These are phyloP conservation scores for Alternaria hordeiaustralica DNA, from an alignment of 2,329 filamentous ascomycete genomes.

Conservation along the genomic window DNA sequence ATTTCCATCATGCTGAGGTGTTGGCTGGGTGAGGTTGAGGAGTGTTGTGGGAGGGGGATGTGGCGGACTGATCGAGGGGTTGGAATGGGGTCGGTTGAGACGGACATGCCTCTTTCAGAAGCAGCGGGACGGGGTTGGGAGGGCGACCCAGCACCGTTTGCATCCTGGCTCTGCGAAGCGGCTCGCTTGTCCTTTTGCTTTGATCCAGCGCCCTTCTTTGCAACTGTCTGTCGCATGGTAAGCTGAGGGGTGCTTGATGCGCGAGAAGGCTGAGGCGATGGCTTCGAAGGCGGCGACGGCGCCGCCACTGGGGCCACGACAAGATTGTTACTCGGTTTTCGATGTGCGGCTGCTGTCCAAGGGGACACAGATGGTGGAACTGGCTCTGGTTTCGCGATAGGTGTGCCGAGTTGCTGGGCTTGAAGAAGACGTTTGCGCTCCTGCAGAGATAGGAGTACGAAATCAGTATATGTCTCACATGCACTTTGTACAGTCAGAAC, in stretches of 20 bases:
- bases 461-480: too few species aligned
- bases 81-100: slow-evolving; percentile 43
- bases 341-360: slow-evolving; percentile 41
- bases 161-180: slow-evolving; percentile 15
- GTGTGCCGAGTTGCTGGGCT: slow-evolving; percentile 44
- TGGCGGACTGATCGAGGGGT: slow-evolving; percentile 57
- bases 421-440: slow-evolving; percentile 73
- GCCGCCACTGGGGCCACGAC: slow-evolving; percentile 13
- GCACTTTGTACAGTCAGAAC: too few species aligned
- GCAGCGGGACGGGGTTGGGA: slow-evolving; percentile 33
- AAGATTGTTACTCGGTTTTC: slow-evolving; percentile 36
- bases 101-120: slow-evolving; percentile 43
- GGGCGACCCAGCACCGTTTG: slow-evolving; percentile 25
- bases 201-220: slow-evolving; percentile 35
- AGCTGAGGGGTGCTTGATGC: slow-evolving; percentile 57
- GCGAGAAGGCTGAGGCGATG: slow-evolving; percentile 22
- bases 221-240: slow-evolving; percentile 67
- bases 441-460: too few species aligned
- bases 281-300: slow-evolving; percentile 16
- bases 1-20: slow-evolving; percentile 87
- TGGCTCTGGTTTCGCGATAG: slow-evolving; percentile 38
- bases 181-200: slow-evolving; percentile 37
- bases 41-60: slow-evolving; percentile 60
- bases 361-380: slow-evolving; percentile 42
- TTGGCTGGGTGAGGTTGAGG: slow-evolving; percentile 67